Evolutionary conservation across 352 stramenopile genomes (phyloP).

Genomic region (Phytophthora pseudosyringae): DNA sequence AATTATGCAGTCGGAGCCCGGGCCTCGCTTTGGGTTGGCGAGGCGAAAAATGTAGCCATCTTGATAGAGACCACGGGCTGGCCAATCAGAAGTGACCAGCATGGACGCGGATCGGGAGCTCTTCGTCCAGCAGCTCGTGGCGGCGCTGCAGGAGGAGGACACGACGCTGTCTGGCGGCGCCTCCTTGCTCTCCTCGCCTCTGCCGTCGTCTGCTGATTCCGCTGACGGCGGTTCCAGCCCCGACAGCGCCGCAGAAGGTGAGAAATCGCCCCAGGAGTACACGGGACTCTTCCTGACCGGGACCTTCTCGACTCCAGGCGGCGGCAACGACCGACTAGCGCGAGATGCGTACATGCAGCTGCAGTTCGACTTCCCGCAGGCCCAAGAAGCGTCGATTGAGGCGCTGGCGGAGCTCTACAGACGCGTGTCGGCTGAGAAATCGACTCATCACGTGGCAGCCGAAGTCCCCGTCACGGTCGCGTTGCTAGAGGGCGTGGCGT

Average conservation of each 20-base stretch:
- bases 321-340: slow-evolving; percentile 28
- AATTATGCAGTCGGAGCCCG: no score
- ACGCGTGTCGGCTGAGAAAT: slow-evolving; percentile 28
- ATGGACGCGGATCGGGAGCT: slow-evolving; percentile 44
- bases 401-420: slow-evolving; percentile 54
- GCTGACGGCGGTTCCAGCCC: slow-evolving; percentile 17
- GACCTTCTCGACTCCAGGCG: not conserved
- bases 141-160: slow-evolving; percentile 66
- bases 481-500: slow-evolving; percentile 54
- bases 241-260: slow-evolving; percentile 18
- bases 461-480: slow-evolving; percentile 44
- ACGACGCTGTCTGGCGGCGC: slow-evolving; percentile 21
- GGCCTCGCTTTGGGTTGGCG: no score
- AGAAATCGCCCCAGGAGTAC: slow-evolving; percentile 22
- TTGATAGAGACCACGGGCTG: not conserved
- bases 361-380: slow-evolving; percentile 66
- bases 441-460: not conserved
- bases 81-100: slow-evolving; percentile 5
- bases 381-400: slow-evolving; percentile 41
- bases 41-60: not conserved
- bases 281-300: slow-evolving; percentile 31
- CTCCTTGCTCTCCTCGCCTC: slow-evolving; percentile 1
- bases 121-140: slow-evolving; percentile 67
- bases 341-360: slow-evolving; percentile 48
- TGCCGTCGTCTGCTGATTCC: slow-evolving; percentile 1